Evolutionary conservation across 495 filamentous ascomycete species (phyloP), one percentile per base, ranked within the genome.

Genomic region (Lophiostoma macrostomum): DNA sequence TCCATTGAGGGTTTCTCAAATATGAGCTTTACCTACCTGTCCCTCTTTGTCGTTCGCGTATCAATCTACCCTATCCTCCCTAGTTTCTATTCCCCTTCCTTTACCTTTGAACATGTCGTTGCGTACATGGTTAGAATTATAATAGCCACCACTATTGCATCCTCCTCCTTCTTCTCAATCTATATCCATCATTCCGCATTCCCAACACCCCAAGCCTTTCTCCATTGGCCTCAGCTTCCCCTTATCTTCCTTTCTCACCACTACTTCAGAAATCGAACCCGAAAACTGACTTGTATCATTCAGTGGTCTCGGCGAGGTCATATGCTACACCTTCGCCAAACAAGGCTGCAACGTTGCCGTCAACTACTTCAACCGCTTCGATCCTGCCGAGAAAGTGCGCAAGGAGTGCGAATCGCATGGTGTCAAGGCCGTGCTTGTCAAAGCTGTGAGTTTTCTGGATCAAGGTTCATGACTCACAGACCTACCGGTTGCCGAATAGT

Each of bases 271-370:
- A 18, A 38, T 18, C 16, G 6, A 8, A 16, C 35, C 6, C 16
- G 19, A 30, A 19, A 3, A 5, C 18, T 5, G 14, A 42, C 16
- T 53, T 25, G 48, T 31, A 2, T n/a, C 22, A 7, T 18, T 46
- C 51, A 84, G 82, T 60, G 85, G 86, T 11, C 74, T 88, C 3
- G 86, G 86, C 18, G 84, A 81, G 36, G 47, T 80, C 7, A 72
- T 86, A 3, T 76, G 72, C 25, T 68, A 76, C 30, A 84, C 83
- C 30, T 88, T 88, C 63, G 86, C 85, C 5, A 67, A 73, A 6
- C 77, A 85, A 57, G 82, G 82, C 24, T 78, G 71, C 56, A 86
- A 87, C 61, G 67, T 89, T 38, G 83, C 80, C 13, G 81, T 90
- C 64, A 88, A 88, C 65, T 89, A 86, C 60, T 68, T 76, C 50